phyloP scores from a whole-genome alignment of 2,329 filamentous ascomycete species.

The Neurospora crassa region DNA sequence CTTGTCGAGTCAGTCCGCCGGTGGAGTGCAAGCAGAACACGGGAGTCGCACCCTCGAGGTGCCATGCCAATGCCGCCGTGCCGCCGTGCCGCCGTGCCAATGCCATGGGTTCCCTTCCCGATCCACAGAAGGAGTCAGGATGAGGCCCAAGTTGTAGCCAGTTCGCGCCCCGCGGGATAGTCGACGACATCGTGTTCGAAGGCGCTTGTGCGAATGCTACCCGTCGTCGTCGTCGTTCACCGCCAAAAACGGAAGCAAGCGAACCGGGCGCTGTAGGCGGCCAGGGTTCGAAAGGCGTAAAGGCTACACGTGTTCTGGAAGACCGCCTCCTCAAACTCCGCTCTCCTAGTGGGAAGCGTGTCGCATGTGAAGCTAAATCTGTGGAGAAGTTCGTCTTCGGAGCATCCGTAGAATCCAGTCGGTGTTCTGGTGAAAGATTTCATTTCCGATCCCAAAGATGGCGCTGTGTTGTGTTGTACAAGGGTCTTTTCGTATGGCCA shows the following conservation, averaged over 20 bases:
- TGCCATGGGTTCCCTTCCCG: neutral
- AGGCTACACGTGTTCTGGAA: neutral
- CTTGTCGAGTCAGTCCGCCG: conserved; percentile 1
- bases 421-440: neutral
- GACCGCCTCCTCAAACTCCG: neutral
- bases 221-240: neutral
- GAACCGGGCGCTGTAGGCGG: neutral
- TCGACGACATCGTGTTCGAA: neutral
- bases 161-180: neutral
- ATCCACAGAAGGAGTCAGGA: neutral
- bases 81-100: neutral
- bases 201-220: neutral
- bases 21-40: neutral
- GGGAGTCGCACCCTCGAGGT: neutral
- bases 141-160: neutral
- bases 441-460: too few species aligned
- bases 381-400: neutral
- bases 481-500: neutral
- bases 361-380: neutral
- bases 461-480: too few species aligned
- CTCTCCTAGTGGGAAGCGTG: neutral
- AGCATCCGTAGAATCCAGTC: neutral
- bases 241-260: neutral
- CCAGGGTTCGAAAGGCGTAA: neutral
- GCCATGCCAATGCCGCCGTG: neutral